phyloP scores from a whole-genome alignment of 2,329 filamentous ascomycete species.

The Talaromyces sp. region DNA sequence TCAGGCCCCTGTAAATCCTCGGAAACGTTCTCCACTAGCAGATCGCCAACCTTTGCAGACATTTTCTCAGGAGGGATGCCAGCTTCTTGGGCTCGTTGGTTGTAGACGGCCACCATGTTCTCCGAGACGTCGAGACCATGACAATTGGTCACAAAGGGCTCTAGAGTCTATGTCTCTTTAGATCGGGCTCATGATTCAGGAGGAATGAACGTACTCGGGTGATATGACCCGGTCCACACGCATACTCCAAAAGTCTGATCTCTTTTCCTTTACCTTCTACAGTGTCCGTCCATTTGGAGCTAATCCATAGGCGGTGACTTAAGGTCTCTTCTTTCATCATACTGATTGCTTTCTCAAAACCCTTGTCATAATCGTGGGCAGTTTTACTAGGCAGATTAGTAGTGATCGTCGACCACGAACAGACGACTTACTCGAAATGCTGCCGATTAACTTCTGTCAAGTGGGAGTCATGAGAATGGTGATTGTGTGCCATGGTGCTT shows the following conservation, averaged over 20 bases:
- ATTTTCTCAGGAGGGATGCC: constrained; percentile 53
- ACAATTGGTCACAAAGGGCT: constrained; percentile 59
- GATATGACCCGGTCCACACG: constrained; percentile 67
- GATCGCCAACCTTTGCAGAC: constrained; percentile 56
- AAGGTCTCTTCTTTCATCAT: constrained; percentile 55
- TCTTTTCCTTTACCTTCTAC: constrained; percentile 27
- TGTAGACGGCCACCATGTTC: constrained; percentile 67
- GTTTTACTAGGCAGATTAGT: constrained; percentile 41
- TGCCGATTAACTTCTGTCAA: constrained; percentile 25
- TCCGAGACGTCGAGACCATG: constrained; percentile 68
- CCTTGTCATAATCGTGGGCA: constrained; percentile 55
- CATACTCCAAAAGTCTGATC: constrained; percentile 66
- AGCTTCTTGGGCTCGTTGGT: constrained; percentile 52
- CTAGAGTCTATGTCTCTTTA: constrained; percentile 49
- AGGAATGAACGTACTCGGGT: constrained; percentile 52
- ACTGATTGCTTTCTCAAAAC: constrained; percentile 52
- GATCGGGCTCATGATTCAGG: not conserved
- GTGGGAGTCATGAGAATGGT: not conserved
- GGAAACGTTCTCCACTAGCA: constrained; percentile 52
- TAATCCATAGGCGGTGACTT: constrained; percentile 57
- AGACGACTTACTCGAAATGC: constrained; percentile 39
- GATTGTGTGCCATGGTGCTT: constrained; percentile 24
- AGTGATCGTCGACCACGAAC: constrained; percentile 9
- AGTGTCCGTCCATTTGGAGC: constrained; percentile 50
- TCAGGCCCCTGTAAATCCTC: constrained; percentile 56